Percentiles rank a stretch among this genome's conserved stretches.
phyloP scores from a whole-genome alignment of 2,329 filamentous ascomycete species.

The Aspergillus terreus region DNA sequence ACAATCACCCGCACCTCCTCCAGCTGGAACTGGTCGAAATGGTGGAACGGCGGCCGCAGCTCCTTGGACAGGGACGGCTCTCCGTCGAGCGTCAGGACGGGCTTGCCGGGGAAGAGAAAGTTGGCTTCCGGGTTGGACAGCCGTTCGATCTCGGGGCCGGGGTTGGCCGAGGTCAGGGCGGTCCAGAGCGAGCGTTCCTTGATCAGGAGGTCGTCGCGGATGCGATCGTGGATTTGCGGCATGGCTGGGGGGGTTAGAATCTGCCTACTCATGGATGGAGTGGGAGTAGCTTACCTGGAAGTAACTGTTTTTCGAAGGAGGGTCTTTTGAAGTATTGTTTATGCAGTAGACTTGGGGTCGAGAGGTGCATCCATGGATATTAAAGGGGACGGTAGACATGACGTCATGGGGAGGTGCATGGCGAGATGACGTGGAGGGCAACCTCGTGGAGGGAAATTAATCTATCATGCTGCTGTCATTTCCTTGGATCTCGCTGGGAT shows the following conservation, averaged over 20 bases:
- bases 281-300: too few relatives aligned
- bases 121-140: constrained; percentile 29
- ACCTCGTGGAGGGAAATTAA: background rate
- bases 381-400: background rate
- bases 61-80: constrained; percentile 18
- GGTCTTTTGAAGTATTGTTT: too few relatives aligned
- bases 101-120: constrained; percentile 31
- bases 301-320: too few relatives aligned
- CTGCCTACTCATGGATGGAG: too few relatives aligned
- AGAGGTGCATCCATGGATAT: too few relatives aligned
- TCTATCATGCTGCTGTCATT: background rate
- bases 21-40: constrained; percentile 31
- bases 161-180: constrained; percentile 34
- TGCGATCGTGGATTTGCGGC: constrained; percentile 36
- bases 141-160: constrained; percentile 30
- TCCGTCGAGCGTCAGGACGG: constrained; percentile 29
- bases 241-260: constrained; percentile 14
- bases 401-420: constrained; percentile 9
- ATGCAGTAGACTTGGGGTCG: too few relatives aligned
- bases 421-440: constrained; percentile 7
- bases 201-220: constrained; percentile 31
- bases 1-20: constrained; percentile 29
- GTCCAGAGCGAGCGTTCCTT: constrained; percentile 37
- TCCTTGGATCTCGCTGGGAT: background rate
- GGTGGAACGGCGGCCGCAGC: constrained; percentile 31